Conservation (phyloP, 2,329 filamentous ascomycete genomes). For the Aspergillus bombycis region DNA sequence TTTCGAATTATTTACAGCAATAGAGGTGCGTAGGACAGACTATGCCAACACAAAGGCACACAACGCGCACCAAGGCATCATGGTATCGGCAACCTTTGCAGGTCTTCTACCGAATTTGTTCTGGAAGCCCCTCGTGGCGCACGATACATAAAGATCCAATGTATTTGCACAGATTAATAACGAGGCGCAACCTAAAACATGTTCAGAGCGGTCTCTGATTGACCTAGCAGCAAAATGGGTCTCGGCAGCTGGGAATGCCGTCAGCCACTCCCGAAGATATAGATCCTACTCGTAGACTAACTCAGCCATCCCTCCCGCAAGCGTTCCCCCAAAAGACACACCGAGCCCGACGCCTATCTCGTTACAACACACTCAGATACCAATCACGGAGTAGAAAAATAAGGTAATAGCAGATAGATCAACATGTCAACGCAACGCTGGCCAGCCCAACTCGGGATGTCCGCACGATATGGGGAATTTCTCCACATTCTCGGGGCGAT, state of each 20-base stretch:
- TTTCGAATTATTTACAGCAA: background rate
- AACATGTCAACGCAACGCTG: background rate
- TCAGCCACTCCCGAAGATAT: background rate
- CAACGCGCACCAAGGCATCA: too few species aligned
- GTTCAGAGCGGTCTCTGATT: background rate
- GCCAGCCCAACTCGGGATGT: background rate
- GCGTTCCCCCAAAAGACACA: background rate
- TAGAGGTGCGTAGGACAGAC: too few species aligned
- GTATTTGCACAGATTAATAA: background rate
- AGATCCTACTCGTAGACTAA: background rate
- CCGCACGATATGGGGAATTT: slow-evolving; percentile 6
- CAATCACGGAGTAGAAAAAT: background rate
- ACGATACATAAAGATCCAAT: background rate
- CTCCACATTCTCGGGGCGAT: slow-evolving; percentile 19
- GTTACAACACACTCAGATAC: background rate
- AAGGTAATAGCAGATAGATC: background rate
- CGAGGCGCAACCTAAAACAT: background rate
- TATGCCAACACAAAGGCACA: too few species aligned
- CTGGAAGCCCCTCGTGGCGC: too few species aligned
- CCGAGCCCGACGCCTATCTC: background rate
- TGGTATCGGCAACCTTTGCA: too few species aligned
- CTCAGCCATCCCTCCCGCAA: background rate
- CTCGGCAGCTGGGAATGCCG: background rate
- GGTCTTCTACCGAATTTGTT: background rate
- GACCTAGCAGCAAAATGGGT: background rate